Conservation (phyloP, 805 yeast species). For the Ogataea minuta region DNA sequence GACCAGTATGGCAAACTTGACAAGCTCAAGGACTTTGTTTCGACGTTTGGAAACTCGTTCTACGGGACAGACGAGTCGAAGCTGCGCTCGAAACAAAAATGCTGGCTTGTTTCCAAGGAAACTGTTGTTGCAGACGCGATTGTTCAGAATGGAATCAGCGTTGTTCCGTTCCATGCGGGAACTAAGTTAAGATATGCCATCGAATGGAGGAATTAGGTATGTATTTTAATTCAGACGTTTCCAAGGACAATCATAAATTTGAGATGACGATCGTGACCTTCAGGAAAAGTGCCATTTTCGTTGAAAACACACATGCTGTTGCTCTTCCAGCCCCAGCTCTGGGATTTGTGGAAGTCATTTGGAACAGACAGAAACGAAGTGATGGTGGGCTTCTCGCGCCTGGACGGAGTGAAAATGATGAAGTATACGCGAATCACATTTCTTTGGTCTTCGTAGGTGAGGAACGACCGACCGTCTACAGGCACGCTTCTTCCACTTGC, state of each 20-base stretch:
- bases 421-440: slow-evolving; percentile 47
- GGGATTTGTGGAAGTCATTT: slow-evolving; percentile 48
- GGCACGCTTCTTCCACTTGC: slow-evolving; percentile 1
- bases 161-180: slow-evolving; percentile 88
- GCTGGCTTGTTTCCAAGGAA: slow-evolving; percentile 52
- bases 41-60: slow-evolving; percentile 68
- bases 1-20: slow-evolving; percentile 63
- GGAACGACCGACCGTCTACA: slow-evolving; percentile 28
- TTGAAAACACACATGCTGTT: slow-evolving; percentile 51
- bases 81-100: slow-evolving; percentile 46
- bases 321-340: slow-evolving; percentile 65
- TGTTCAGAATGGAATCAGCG: slow-evolving; percentile 45
- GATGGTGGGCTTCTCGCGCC: slow-evolving; percentile 42
- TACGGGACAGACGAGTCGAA: slow-evolving; percentile 55
- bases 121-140: slow-evolving; percentile 59
- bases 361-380: slow-evolving; percentile 59
- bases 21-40: slow-evolving; percentile 69
- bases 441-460: slow-evolving; percentile 48
- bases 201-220: slow-evolving; percentile 52
- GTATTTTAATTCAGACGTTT: slow-evolving; percentile 31
- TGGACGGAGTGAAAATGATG: slow-evolving; percentile 53
- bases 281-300: slow-evolving; percentile 46
- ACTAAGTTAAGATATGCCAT: slow-evolving; percentile 66
- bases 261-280: slow-evolving; percentile 42
- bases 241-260: slow-evolving; percentile 53